phyloP scores from a whole-genome alignment of 805 yeast genomes.

The Lipomyces chichibuensis region DNA sequence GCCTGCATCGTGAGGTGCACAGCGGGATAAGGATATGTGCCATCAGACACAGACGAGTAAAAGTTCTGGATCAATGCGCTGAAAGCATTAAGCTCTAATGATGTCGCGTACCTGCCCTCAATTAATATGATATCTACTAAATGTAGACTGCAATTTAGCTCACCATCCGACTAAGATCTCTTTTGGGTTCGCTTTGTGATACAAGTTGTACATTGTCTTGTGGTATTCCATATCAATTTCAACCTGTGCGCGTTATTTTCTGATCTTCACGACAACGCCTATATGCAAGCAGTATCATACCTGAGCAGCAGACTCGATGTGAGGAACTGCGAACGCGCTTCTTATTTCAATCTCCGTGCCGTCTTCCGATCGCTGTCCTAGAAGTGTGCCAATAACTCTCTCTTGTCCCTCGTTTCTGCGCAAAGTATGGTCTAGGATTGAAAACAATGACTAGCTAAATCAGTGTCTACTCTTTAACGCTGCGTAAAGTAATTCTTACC shows the following conservation, averaged over 20 bases:
- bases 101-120: constrained; percentile 45
- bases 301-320: constrained; percentile 72
- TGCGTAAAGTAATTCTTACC: constrained; percentile 10
- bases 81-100: constrained; percentile 63
- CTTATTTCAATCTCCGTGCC: constrained; percentile 73
- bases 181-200: constrained; percentile 78
- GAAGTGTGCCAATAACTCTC: constrained; percentile 78
- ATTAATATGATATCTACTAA: neutral
- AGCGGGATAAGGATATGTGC: constrained; percentile 76
- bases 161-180: constrained; percentile 86
- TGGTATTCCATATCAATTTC: constrained; percentile 77
- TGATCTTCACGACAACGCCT: neutral
- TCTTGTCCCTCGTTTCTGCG: constrained; percentile 55
- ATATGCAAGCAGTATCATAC: constrained; percentile 4
- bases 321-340: constrained; percentile 81
- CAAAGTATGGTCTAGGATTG: constrained; percentile 70
- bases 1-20: constrained; percentile 75
- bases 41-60: constrained; percentile 65
- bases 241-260: constrained; percentile 43
- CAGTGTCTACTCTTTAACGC: neutral
- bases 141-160: constrained; percentile 45
- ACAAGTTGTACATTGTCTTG: constrained; percentile 66
- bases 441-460: constrained; percentile 51
- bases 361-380: constrained; percentile 82
- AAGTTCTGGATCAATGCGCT: constrained; percentile 81